Evolutionary conservation across 176 grass and related monocot genomes (phyloP).

Genomic region (Poa pratensis): DNA sequence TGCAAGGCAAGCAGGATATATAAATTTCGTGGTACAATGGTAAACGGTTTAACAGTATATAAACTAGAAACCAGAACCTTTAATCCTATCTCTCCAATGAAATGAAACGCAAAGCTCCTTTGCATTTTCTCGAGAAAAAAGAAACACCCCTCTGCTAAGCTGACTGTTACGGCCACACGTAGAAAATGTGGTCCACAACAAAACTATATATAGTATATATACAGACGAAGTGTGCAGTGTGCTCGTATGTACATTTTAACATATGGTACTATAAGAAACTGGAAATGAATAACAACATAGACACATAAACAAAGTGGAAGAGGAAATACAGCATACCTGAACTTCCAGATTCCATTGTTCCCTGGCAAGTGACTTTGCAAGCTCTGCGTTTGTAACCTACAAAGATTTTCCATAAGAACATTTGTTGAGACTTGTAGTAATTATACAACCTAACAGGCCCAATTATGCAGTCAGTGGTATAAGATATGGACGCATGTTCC

Average conservation of each 20-base stretch:
- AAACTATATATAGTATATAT: neutral
- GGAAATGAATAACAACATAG: conserved; percentile 6
- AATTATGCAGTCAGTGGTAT: neutral
- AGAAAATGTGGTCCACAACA: neutral
- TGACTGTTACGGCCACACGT: neutral
- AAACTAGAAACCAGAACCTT: neutral
- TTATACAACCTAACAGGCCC: neutral
- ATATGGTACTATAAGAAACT: neutral
- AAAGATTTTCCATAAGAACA: conserved; percentile 34
- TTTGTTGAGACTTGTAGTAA: conserved; percentile 3
- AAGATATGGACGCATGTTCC: neutral
- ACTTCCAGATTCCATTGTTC: conserved; percentile 81
- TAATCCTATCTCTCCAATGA: neutral
- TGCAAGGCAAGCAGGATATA: neutral
- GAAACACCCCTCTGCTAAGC: neutral
- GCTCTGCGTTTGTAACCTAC: conserved; percentile 86
- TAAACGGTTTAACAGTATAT: conserved; percentile 13
- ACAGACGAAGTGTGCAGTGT: neutral
- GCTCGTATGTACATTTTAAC: neutral
- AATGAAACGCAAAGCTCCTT: no score
- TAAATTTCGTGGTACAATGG: neutral
- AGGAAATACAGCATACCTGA: conserved; percentile 61
- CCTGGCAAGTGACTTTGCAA: conserved; percentile 77
- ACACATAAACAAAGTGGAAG: conserved; percentile 12
- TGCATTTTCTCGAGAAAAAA: no score